Percentiles rank a stretch among this genome's conserved stretches.
Conservation (phyloP, 495 filamentous ascomycete species). For the Penicillium nucicola region DNA sequence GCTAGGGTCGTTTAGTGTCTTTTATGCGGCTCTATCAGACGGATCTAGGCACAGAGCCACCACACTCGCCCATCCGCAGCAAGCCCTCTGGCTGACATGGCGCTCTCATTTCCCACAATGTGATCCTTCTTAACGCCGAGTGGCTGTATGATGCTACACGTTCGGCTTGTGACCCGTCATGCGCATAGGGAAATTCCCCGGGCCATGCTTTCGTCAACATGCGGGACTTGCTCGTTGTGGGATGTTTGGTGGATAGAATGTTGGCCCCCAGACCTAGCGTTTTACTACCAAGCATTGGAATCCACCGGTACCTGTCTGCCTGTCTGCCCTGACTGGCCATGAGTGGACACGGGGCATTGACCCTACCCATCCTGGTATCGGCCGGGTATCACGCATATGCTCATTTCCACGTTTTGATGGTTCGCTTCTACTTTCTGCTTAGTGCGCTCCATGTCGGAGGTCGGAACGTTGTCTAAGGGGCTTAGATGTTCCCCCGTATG, state of each 20-base stretch:
- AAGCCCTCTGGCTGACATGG: neutral
- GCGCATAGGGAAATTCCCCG: neutral
- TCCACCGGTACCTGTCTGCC: neutral
- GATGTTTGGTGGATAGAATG: neutral
- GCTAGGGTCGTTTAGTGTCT: conserved; percentile 10
- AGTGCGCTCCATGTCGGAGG: conserved; percentile 4
- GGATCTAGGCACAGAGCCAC: conserved; percentile 1
- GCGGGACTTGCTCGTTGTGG: neutral
- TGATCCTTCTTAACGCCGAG: neutral
- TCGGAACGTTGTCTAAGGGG: conserved; percentile 4
- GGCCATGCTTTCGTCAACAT: neutral
- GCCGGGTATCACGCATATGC: neutral
- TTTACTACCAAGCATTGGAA: neutral
- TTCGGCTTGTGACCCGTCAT: neutral
- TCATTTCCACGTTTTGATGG: conserved; percentile 5
- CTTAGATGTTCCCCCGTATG: neutral
- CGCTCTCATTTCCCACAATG: neutral
- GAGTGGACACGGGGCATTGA: neutral
- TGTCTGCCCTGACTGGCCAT: neutral
- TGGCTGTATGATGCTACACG: neutral
- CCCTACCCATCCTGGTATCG: neutral
- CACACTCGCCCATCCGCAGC: neutral
- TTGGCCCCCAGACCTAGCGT: neutral
- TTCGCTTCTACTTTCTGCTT: conserved; percentile 4
- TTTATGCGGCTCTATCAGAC: conserved; percentile 20